These are phyloP conservation scores for Trichosporon ovoides DNA, from an alignment of 1,284 basidiomycete genomes.

Conservation along the genomic window DNA sequence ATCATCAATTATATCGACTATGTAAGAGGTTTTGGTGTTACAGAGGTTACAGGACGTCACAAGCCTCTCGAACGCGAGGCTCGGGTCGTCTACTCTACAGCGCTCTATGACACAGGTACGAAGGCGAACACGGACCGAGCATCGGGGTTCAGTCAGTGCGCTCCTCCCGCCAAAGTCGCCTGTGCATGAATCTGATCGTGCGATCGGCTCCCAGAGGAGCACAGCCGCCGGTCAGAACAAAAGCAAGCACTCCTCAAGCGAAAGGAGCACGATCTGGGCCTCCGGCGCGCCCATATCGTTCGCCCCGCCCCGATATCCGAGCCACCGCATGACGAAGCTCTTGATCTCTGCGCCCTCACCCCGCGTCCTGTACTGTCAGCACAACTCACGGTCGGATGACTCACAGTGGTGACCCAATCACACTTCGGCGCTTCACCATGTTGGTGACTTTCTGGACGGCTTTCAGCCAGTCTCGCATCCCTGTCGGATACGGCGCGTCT, in stretches of 20 bases:
- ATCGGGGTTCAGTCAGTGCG: no score
- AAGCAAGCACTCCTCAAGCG: background rate
- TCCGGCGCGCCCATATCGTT: conserved; percentile 1
- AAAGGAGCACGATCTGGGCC: conserved; percentile 1
- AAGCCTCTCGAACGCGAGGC: no score
- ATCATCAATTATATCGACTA: background rate
- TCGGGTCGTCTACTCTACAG: no score
- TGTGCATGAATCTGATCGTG: no score
- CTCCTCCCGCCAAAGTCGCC: no score
- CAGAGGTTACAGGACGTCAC: no score
- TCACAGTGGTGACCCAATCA: background rate
- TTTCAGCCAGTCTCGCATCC: background rate
- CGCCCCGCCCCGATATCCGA: background rate
- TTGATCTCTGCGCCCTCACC: background rate
- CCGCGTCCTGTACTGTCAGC: background rate
- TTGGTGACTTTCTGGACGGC: background rate
- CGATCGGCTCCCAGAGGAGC: no score
- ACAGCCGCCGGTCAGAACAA: conserved; percentile 1
- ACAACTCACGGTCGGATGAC: no score
- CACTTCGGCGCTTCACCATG: background rate
- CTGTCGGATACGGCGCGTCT: background rate
- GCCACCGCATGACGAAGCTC: background rate
- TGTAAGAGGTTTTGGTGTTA: no score
- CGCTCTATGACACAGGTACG: no score
- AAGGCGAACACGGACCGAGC: no score